Conservation (phyloP, 2,329 filamentous ascomycete genomes). For the Colletotrichum sp. region DNA sequence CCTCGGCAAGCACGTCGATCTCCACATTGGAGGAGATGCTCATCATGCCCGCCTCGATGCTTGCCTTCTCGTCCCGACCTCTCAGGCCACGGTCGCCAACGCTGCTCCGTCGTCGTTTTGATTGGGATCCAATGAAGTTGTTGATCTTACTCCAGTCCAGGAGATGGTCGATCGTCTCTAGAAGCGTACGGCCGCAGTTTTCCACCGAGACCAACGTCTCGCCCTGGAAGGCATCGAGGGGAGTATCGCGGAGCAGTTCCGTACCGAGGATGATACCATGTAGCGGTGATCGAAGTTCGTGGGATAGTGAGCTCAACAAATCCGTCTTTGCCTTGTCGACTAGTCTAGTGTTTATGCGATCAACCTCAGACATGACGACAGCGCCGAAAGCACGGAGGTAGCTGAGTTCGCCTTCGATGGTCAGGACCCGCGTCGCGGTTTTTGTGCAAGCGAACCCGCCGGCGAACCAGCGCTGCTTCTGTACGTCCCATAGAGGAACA, state of each 20-base stretch:
- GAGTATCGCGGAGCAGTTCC: constrained; percentile 57
- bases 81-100: neutral
- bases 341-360: constrained; percentile 41
- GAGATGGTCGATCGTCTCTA: constrained; percentile 55
- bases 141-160: constrained; percentile 48
- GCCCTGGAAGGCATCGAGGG: constrained; percentile 45
- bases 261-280: constrained; percentile 63
- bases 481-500: constrained; percentile 52
- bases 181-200: constrained; percentile 47
- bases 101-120: neutral
- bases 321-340: constrained; percentile 58
- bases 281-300: constrained; percentile 65
- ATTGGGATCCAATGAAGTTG: constrained; percentile 24
- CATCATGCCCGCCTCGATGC: constrained; percentile 24
- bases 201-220: constrained; percentile 49
- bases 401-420: constrained; percentile 51
- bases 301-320: constrained; percentile 63
- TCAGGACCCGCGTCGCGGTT: constrained; percentile 46
- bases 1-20: constrained; percentile 36
- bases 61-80: neutral
- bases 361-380: constrained; percentile 61
- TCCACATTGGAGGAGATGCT: constrained; percentile 31
- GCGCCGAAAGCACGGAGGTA: constrained; percentile 57
- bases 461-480: constrained; percentile 52
- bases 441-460: constrained; percentile 55